Evolutionary conservation across 306 rosid species (phyloP), one percentile per base, ranked within the genome.

Genomic region (Calophaca sinica): DNA sequence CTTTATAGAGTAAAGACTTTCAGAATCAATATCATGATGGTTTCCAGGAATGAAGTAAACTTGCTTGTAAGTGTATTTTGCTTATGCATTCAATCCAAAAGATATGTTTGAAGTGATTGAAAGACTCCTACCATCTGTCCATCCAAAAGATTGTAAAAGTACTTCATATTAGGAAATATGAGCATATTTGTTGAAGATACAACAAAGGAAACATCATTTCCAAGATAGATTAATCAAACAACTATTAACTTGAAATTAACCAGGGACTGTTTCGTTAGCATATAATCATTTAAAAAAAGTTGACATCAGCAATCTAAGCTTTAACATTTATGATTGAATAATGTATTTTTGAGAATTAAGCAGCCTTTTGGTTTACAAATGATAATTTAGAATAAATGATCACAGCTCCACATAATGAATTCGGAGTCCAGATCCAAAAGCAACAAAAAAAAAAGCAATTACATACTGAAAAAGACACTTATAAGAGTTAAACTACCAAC

Each of bases 1-100:
- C 77, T 51, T 74, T 83, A 61, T 85, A 74, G 80, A 67, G 81
- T 79, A 80, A 76, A 73, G 73, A 84, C 52, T 68, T 83, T 68
- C 94, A 78, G 88, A 90, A 66, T 96, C 98, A 74, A 90, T 82
- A 78, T 93, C 96, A 20, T 20, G 26, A 83, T 90, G 98, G 85
- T 92, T 92, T 71, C 98, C 98, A 28, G 94, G 75, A 54, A 92
- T 63, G 82, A 75, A 80, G 86, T 84, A 78, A 73, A 86, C 94
- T 63, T 60, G 78, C 55, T 70, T 79, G 62, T 84, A 78, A 39
- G 60, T 36, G 78, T 81, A 80, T 70, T 68, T 84, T 72, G 87
- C 85, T 74, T 68, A 88, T 50, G 60, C 74, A 53, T 85, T 79
- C 84, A 87, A 80, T 42, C 85, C 85, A 84, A 92, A 92, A 87